A percentile compares a stretch with the other conserved stretches of the same genome.
These are phyloP conservation scores for Aphanomyces euteiches DNA, from an alignment of 352 stramenopile species.

Conservation along the genomic window DNA sequence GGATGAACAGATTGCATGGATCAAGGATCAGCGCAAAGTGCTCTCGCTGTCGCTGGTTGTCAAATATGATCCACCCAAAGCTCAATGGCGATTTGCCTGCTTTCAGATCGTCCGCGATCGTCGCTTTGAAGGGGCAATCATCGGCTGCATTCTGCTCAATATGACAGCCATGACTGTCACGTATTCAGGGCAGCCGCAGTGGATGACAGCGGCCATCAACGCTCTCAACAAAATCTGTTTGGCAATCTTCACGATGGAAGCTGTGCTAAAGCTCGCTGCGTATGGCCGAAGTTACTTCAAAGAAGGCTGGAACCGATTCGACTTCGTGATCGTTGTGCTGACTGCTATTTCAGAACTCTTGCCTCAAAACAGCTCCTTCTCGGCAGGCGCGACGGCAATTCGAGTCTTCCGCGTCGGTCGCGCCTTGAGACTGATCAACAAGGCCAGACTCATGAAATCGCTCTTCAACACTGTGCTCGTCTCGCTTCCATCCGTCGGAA, in stretches of 20 bases:
- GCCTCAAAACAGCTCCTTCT: slow-evolving; percentile 49
- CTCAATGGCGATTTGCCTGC: slow-evolving; percentile 41
- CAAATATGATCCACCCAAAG: slow-evolving; percentile 50
- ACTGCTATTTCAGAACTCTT: slow-evolving; percentile 52
- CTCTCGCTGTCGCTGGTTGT: slow-evolving; percentile 63
- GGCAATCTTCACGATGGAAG: slow-evolving; percentile 84
- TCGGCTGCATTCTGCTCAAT: slow-evolving; percentile 89
- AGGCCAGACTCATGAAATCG: slow-evolving; percentile 82
- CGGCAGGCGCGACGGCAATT: slow-evolving; percentile 74
- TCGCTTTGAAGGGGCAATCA: slow-evolving; percentile 87
- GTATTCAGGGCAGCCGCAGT: slow-evolving; percentile 76
- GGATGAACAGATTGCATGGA: slow-evolving; percentile 87
- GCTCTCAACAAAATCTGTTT: slow-evolving; percentile 84
- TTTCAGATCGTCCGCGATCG: slow-evolving; percentile 65
- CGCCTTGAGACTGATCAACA: slow-evolving; percentile 78
- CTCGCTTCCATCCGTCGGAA: slow-evolving; percentile 81
- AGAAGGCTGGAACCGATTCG: slow-evolving; percentile 85
- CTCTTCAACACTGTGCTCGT: slow-evolving; percentile 89
- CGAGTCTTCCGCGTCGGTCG: slow-evolving; percentile 87
- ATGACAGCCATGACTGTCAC: slow-evolving; percentile 85
- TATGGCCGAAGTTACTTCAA: slow-evolving; percentile 82
- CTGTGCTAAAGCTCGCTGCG: slow-evolving; percentile 79
- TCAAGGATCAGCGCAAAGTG: slow-evolving; percentile 68
- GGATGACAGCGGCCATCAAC: slow-evolving; percentile 52
- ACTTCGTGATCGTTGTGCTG: slow-evolving; percentile 74